Conservation (phyloP, 768 basidiomycete genomes). For the Tubosaeta sp. region DNA sequence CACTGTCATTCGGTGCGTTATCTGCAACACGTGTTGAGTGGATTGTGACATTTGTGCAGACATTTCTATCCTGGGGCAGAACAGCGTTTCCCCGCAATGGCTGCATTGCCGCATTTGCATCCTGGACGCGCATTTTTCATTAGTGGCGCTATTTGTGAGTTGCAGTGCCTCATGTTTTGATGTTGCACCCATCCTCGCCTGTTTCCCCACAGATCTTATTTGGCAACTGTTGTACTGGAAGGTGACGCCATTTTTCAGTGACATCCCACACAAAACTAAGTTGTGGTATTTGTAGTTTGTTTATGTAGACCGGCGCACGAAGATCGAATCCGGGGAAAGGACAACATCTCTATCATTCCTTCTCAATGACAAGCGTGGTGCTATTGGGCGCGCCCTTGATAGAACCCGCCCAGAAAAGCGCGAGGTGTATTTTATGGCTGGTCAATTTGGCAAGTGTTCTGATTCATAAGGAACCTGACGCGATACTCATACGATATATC, state of each 20-base stretch:
- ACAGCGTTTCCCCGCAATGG: slow-evolving; percentile 81
- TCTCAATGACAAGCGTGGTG: slow-evolving; percentile 81
- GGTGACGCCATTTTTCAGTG: slow-evolving; percentile 33
- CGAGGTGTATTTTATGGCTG: slow-evolving; percentile 72
- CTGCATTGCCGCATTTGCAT: slow-evolving; percentile 61
- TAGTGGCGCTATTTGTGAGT: slow-evolving; percentile 79
- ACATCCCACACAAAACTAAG: neutral
- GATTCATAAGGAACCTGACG: neutral
- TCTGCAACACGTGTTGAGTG: neutral
- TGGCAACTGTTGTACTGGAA: slow-evolving; percentile 98
- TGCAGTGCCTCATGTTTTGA: slow-evolving; percentile 6
- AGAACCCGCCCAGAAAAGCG: slow-evolving; percentile 58
- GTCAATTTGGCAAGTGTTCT: slow-evolving; percentile 63
- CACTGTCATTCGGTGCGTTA: slow-evolving; percentile 77
- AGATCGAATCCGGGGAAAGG: slow-evolving; percentile 88
- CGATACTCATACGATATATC: slow-evolving; percentile 2
- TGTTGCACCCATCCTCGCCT: slow-evolving; percentile 3
- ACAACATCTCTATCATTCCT: slow-evolving; percentile 88
- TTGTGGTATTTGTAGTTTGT: slow-evolving; percentile 54
- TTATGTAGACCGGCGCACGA: slow-evolving; percentile 78
- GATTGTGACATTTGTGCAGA: slow-evolving; percentile 36
- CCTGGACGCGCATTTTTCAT: slow-evolving; percentile 72
- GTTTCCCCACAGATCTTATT: slow-evolving; percentile 58
- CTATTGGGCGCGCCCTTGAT: slow-evolving; percentile 70
- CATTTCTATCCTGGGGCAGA: slow-evolving; percentile 85